These are phyloP conservation scores for Phytophthora pisi DNA, from an alignment of 352 stramenopile species.

Conservation along the genomic window DNA sequence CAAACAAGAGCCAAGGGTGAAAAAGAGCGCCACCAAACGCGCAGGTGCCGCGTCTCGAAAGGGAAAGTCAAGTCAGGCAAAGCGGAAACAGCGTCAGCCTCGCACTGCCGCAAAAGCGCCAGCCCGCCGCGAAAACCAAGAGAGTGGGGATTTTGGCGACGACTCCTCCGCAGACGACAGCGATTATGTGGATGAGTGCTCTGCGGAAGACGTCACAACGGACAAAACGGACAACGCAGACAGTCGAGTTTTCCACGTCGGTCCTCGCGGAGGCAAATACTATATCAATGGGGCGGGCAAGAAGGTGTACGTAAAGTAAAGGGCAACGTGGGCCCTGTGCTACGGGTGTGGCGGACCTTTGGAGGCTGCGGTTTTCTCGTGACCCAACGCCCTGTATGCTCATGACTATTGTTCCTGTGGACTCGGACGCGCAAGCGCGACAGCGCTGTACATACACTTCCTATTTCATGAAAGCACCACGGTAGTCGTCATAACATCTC, in stretches of 20 bases:
- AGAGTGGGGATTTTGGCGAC: not conserved
- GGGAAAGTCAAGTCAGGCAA: not conserved
- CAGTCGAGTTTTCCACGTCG: slow-evolving; percentile 18
- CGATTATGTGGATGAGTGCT: slow-evolving; percentile 22
- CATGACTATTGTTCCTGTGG: no score
- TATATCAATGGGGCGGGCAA: slow-evolving; percentile 35
- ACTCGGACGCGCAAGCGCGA: no score
- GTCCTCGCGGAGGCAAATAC: slow-evolving; percentile 39
- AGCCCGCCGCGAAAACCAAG: slow-evolving; percentile 6
- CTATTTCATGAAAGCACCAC: no score
- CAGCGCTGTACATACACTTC: no score
- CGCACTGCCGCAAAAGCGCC: not conserved
- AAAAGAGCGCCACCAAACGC: not conserved
- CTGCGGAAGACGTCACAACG: not conserved
- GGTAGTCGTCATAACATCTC: no score
- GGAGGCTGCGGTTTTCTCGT: no score
- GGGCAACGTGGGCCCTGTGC: not conserved
- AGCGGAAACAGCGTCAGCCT: not conserved
- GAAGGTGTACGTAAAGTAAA: slow-evolving; percentile 39
- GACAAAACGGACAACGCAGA: slow-evolving; percentile 2
- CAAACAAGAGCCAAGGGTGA: slow-evolving; percentile 6
- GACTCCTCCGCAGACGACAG: slow-evolving; percentile 13
- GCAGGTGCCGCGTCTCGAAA: not conserved
- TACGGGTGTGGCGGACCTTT: no score
- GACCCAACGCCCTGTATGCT: no score